Percentiles rank a stretch among this genome's conserved stretches.
Evolutionary conservation across 2,329 filamentous ascomycete species (phyloP).

Genomic region (Phoma herbarum): DNA sequence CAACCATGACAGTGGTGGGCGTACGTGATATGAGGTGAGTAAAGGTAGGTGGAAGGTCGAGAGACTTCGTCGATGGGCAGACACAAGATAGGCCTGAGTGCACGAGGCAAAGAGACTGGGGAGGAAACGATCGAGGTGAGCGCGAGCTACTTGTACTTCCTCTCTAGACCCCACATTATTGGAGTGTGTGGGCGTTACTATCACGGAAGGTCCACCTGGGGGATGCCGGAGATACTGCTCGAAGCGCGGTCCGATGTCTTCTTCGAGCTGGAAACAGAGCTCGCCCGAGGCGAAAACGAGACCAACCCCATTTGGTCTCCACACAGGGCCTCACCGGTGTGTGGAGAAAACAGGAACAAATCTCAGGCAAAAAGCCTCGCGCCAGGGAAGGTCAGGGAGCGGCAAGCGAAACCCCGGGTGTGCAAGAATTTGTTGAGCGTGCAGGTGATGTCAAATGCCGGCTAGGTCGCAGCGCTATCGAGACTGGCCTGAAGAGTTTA

Average conservation of each 20-base stretch:
- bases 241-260: constrained; percentile 10
- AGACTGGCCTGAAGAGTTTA: constrained; percentile 5
- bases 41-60: constrained; percentile 5
- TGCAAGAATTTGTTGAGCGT: constrained; percentile 23
- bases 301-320: constrained; percentile 15
- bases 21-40: not conserved
- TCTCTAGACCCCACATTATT: constrained; percentile 33
- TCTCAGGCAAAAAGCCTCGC: constrained; percentile 10
- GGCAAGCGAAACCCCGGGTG: constrained; percentile 20
- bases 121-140: constrained; percentile 8
- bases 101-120: constrained; percentile 20
- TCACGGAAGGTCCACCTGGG: constrained; percentile 17
- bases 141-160: constrained; percentile 32
- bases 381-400: constrained; percentile 10
- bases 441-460: constrained; percentile 27
- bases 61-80: constrained; percentile 19
- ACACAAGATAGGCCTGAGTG: constrained; percentile 12
- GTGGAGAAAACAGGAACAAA: constrained; percentile 23
- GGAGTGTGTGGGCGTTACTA: constrained; percentile 25
- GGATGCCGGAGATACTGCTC: constrained; percentile 11
- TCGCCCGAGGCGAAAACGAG: constrained; percentile 13
- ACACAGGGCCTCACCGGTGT: constrained; percentile 24
- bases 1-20: constrained; percentile 23
- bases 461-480: constrained; percentile 24
- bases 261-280: constrained; percentile 8